Conservation (phyloP, 345 rosid genomes). For the Eucalyptus cloeziana region DNA sequence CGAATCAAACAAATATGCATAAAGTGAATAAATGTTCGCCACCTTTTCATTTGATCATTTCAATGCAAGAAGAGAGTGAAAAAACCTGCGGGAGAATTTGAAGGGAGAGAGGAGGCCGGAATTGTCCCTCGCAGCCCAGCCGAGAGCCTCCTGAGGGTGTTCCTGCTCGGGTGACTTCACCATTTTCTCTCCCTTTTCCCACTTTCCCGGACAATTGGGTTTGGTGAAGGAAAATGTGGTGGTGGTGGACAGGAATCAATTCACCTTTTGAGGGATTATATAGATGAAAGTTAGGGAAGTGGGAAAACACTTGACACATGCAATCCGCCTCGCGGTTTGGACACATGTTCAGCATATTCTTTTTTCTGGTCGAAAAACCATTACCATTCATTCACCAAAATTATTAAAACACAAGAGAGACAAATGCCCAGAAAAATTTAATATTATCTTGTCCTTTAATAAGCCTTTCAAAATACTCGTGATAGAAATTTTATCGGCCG, state of each 20-base stretch:
- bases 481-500: not conserved
- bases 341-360: too few species aligned
- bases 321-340: too few species aligned
- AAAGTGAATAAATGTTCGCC: not conserved
- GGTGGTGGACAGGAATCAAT: not conserved
- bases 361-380: not conserved
- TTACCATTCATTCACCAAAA: not conserved
- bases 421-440: not conserved
- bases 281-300: not conserved
- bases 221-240: not conserved
- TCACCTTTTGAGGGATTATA: not conserved
- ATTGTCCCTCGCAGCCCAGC: not conserved
- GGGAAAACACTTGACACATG: not conserved
- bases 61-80: not conserved
- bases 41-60: not conserved
- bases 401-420: not conserved
- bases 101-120: not conserved
- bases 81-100: not conserved
- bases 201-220: not conserved
- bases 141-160: not conserved
- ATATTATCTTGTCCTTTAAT: too few species aligned
- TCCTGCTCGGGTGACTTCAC: not conserved
- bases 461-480: not conserved
- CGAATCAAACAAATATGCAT: not conserved
- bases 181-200: not conserved